Evolutionary conservation across 768 basidiomycete genomes (phyloP).

Genomic region (Rubroboletus satanas): DNA sequence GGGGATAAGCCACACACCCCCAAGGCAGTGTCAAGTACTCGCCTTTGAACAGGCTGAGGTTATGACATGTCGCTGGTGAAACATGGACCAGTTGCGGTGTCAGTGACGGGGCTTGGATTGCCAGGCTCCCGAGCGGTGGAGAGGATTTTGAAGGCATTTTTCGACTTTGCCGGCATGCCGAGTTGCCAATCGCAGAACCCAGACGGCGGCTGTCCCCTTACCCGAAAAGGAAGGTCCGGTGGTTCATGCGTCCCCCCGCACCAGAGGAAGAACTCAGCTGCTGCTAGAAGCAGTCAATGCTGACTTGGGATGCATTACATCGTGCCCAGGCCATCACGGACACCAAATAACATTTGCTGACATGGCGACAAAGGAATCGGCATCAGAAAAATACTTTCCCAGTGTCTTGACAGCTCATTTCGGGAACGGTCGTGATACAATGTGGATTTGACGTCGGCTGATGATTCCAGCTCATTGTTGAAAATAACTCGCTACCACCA

Average conservation of each 20-base stretch:
- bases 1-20: conserved; percentile 16
- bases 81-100: conserved; percentile 67
- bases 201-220: conserved; percentile 12
- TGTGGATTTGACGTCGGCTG: conserved; percentile 25
- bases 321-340: not conserved
- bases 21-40: conserved; percentile 8
- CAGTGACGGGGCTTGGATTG: conserved; percentile 59
- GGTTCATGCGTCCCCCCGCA: conserved; percentile 1
- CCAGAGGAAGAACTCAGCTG: not conserved
- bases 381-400: not conserved
- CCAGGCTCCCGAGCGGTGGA: conserved; percentile 61
- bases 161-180: conserved; percentile 27
- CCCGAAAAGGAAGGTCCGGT: conserved; percentile 33
- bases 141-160: conserved; percentile 40
- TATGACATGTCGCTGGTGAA: conserved; percentile 66
- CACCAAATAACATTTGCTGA: not conserved
- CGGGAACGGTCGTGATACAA: conserved; percentile 14
- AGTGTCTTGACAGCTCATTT: conserved; percentile 24
- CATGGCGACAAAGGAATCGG: not conserved
- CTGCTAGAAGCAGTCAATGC: not conserved
- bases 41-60: conserved; percentile 76
- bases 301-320: not conserved
- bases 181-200: conserved; percentile 22
- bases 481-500: conserved; percentile 8
- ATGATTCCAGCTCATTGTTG: conserved; percentile 27